A percentile compares a stretch with the other conserved stretches of the same genome.
These are phyloP conservation scores for Alternaria infectoria DNA, from an alignment of 2,329 filamentous ascomycete species.

Conservation along the genomic window DNA sequence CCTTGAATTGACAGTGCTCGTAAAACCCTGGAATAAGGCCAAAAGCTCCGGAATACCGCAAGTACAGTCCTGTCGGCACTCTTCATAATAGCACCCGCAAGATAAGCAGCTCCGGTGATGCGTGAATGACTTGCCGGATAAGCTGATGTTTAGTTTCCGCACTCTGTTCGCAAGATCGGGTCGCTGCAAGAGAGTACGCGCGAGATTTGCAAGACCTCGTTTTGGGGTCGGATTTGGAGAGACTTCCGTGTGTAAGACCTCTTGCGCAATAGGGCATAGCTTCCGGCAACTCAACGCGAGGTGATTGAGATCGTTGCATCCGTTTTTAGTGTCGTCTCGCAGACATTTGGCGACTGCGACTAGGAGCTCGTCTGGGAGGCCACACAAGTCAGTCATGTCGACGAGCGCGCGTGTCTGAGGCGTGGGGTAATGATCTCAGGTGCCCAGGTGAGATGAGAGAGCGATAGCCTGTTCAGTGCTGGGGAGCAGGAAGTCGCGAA, in stretches of 20 bases:
- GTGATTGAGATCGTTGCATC: neutral
- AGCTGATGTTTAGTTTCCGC: neutral
- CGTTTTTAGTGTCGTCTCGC: neutral
- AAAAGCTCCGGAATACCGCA: neutral
- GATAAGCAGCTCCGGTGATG: neutral
- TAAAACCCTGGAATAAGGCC: too few relatives aligned
- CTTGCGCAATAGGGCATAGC: neutral
- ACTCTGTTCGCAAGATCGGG: neutral
- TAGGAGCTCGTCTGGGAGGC: neutral
- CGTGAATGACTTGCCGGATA: fast-evolving
- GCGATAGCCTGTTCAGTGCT: neutral
- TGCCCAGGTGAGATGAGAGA: neutral
- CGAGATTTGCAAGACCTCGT: neutral
- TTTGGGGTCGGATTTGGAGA: too few relatives aligned
- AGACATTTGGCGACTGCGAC: neutral
- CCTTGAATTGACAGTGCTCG: neutral
- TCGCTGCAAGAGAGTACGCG: neutral
- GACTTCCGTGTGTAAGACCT: neutral
- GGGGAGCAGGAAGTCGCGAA: neutral
- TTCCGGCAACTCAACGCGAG: neutral
- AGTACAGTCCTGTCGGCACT: neutral
- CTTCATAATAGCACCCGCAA: too few relatives aligned
- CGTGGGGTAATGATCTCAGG: neutral
- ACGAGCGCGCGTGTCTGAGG: neutral
- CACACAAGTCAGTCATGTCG: neutral